phyloP scores from a whole-genome alignment of 106 monocot genomes.

The Cymbidium sinense region DNA sequence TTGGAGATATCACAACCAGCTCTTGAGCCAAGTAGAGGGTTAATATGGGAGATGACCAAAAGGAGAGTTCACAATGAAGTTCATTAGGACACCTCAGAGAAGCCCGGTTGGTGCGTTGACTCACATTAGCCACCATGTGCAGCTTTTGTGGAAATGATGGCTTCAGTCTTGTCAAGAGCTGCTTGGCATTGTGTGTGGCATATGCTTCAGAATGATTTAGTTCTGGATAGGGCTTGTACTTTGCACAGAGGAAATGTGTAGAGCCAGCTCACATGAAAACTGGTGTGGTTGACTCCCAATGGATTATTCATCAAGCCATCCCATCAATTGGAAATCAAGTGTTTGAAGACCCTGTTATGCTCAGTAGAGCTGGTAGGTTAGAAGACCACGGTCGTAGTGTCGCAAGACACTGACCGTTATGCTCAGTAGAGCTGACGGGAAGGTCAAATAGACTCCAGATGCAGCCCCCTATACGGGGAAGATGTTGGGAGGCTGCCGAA shows the following conservation, averaged over 20 bases:
- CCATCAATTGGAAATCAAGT: constrained; percentile 75
- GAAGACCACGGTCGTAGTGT: too few species aligned
- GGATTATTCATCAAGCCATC: constrained; percentile 61
- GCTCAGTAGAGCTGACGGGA: too few species aligned
- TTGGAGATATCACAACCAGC: constrained; percentile 57
- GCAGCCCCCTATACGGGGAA: too few species aligned
- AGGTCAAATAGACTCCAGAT: too few species aligned
- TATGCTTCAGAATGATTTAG: constrained; percentile 62
- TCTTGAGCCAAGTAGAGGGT: constrained; percentile 37
- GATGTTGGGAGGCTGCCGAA: too few species aligned
- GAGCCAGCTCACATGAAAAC: constrained; percentile 70
- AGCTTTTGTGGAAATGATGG: constrained; percentile 66
- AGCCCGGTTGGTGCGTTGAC: constrained; percentile 41
- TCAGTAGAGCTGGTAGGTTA: too few species aligned
- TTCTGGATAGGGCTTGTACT: constrained; percentile 72
- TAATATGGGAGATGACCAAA: constrained; percentile 53
- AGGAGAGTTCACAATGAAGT: constrained; percentile 45
- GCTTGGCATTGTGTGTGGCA: constrained; percentile 72
- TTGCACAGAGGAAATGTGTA: constrained; percentile 50
- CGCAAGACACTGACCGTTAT: too few species aligned
- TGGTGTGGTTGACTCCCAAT: constrained; percentile 63
- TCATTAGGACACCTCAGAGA: constrained; percentile 48
- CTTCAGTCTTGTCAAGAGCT: constrained; percentile 48
- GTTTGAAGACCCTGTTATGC: too few species aligned
- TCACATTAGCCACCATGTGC: constrained; percentile 53